A percentile compares a stretch with the other conserved stretches of the same genome.
phyloP scores from a whole-genome alignment of 2,329 filamentous ascomycete species.

The Bretziella fagacearum region DNA sequence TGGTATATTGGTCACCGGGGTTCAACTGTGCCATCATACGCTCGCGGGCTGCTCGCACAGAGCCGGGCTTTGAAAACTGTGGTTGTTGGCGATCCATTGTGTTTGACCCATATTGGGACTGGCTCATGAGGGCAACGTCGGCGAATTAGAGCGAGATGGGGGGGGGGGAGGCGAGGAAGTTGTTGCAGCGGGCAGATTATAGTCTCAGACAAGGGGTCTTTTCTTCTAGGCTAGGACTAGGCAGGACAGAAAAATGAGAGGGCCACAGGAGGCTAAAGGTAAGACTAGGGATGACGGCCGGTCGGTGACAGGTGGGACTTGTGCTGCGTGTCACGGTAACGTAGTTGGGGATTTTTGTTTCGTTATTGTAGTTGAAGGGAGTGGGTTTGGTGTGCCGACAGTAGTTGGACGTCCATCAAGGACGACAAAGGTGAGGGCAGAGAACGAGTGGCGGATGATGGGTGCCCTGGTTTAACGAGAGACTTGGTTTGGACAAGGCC shows the following conservation, averaged over 20 bases:
- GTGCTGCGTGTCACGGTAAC: neutral
- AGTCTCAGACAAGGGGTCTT: slow-evolving; percentile 8
- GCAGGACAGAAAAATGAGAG: slow-evolving; percentile 1
- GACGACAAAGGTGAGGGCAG: neutral
- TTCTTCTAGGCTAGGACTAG: too few relatives aligned
- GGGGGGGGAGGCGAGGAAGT: neutral
- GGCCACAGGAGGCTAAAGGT: too few relatives aligned
- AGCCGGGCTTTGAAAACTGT: slow-evolving; percentile 9
- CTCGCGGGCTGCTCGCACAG: slow-evolving; percentile 6
- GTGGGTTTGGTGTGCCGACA: neutral
- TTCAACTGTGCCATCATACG: slow-evolving; percentile 1
- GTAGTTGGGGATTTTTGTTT: neutral
- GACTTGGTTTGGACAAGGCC: neutral
- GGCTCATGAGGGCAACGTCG: slow-evolving; percentile 8
- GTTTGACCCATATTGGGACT: slow-evolving; percentile 12
- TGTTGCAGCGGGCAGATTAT: neutral
- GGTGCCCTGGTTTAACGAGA: neutral
- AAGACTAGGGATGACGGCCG: too few relatives aligned
- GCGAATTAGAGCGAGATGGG: neutral
- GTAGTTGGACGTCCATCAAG: neutral
- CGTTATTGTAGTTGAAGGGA: neutral
- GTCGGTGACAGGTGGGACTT: neutral
- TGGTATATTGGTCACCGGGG: neutral
- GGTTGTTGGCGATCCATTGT: slow-evolving; percentile 13
- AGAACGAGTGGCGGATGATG: neutral